phyloP scores from a whole-genome alignment of 2,329 filamentous ascomycete genomes.

The Cladosporium phlei region DNA sequence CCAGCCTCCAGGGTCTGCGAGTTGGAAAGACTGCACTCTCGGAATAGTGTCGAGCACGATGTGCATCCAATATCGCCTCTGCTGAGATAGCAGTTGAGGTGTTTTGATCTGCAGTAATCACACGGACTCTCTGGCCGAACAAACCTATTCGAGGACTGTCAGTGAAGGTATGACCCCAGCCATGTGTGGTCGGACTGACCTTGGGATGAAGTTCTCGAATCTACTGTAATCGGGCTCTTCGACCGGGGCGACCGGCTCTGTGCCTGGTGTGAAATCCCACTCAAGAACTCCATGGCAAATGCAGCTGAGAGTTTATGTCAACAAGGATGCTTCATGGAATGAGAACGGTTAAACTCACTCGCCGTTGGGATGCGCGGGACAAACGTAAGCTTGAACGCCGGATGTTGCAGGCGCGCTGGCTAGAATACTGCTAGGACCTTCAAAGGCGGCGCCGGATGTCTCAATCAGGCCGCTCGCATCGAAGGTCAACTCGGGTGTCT shows the following conservation, averaged over 20 bases:
- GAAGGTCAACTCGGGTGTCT: slow-evolving; percentile 15
- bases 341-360: slow-evolving; percentile 5
- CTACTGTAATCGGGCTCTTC: slow-evolving; percentile 35
- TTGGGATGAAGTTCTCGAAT: slow-evolving; percentile 44
- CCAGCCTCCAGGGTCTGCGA: slow-evolving; percentile 25
- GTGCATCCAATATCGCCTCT: slow-evolving; percentile 40
- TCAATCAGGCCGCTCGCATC: slow-evolving; percentile 12
- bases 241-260: neutral
- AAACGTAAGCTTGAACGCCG: slow-evolving; percentile 7
- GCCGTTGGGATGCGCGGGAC: slow-evolving; percentile 15
- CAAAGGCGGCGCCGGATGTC: slow-evolving; percentile 1
- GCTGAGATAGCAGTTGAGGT: slow-evolving; percentile 44
- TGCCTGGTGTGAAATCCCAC: slow-evolving; percentile 13
- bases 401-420: slow-evolving; percentile 8
- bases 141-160: slow-evolving; percentile 29
- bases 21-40: slow-evolving; percentile 44
- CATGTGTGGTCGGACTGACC: neutral
- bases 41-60: slow-evolving; percentile 45
- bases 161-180: neutral
- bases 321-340: neutral
- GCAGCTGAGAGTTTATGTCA: slow-evolving; percentile 13
- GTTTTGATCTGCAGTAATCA: slow-evolving; percentile 44
- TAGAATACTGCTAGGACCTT: slow-evolving; percentile 3
- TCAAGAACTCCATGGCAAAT: slow-evolving; percentile 19
- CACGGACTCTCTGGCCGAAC: slow-evolving; percentile 43